Base-by-base conservation (phyloP, 495 filamentous ascomycete species). In the Cercophora samala region DNA sequence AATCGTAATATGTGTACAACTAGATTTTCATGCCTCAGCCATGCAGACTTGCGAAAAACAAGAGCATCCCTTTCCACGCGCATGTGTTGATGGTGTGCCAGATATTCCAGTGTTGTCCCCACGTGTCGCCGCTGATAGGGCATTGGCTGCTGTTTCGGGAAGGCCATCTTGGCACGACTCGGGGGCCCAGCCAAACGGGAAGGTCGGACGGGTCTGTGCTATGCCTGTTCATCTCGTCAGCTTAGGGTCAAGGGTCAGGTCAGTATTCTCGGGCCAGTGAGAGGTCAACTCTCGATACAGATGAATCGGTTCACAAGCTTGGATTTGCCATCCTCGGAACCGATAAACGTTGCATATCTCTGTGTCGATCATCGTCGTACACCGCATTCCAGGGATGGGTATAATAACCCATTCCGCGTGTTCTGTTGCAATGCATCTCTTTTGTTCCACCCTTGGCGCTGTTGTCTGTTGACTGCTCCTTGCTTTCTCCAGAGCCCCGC, bases 141-240 rank as follows among this genome's bases (percentile, higher is more conserved):
- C 37, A 29, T 29, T n/a, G 55, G 55, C 21, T 58, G 21, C 58
- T 21, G 17, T 60, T 60, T 60, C 19, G 26, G 58, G 58, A 60
- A 60, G 58, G 58, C 58, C 58, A 6, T 46, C 37, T 46, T 46
- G 37, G 37, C 37, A 46, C 37, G 37, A 46, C 37, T 46, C 15
- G 37, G 37, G 13, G 5, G 15, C 37, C 37, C 13, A n/a, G n/a
- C n/a, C n/a, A 46, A 46, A 46, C 37, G 15, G 37, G 37, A 46
- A 46, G 37, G 37, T 46, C 37, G 37, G 37, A 18, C 13, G 13
- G 8, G 37, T 17, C 11, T 46, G 37, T 46, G 37, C 37, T 46
- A 8, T 46, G 15, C 37, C 11, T 2, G 37, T 17, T 46, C 37
- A 46, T 17, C 29, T 4, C 15, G 11, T 46, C 37, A 46, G 37